Conservation (phyloP, 148 eudicot species). For the Amaranthus palmeri region DNA sequence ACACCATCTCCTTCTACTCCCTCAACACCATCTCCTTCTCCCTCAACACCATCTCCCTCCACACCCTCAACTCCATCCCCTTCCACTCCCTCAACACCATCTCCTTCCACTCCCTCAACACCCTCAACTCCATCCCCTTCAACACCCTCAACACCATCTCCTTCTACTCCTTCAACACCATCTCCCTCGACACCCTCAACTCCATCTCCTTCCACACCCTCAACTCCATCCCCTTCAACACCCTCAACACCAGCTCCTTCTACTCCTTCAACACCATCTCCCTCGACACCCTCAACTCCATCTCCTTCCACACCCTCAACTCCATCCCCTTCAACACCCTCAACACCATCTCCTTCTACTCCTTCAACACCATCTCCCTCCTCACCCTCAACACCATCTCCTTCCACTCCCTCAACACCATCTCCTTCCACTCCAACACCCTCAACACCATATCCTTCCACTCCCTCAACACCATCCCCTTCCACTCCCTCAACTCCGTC, state of each 20-base stretch:
- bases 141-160: conserved; percentile 5
- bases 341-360: conserved; percentile 9
- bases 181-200: conserved; percentile 11
- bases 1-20: conserved; percentile 15
- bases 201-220: conserved; percentile 3
- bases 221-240: neutral
- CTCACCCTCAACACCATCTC: conserved; percentile 15
- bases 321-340: neutral
- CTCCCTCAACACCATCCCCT: conserved; percentile 7
- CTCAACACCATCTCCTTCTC: conserved; percentile 9
- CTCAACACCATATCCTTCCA: neutral
- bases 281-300: conserved; percentile 16
- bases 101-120: conserved; percentile 16
- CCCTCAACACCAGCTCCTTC: conserved; percentile 9
- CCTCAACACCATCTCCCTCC: conserved; percentile 5
- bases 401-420: conserved; percentile 16
- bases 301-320: conserved; percentile 16
- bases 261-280: conserved; percentile 9
- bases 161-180: conserved; percentile 8
- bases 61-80: conserved; percentile 10
- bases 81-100: conserved; percentile 16
- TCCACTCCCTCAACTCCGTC: conserved; percentile 15
- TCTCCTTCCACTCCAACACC: conserved; percentile 16
- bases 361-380: conserved; percentile 25
- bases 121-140: conserved; percentile 15